Conservation (phyloP, 2,329 filamentous ascomycete genomes). For the Cladosporium colombiae region DNA sequence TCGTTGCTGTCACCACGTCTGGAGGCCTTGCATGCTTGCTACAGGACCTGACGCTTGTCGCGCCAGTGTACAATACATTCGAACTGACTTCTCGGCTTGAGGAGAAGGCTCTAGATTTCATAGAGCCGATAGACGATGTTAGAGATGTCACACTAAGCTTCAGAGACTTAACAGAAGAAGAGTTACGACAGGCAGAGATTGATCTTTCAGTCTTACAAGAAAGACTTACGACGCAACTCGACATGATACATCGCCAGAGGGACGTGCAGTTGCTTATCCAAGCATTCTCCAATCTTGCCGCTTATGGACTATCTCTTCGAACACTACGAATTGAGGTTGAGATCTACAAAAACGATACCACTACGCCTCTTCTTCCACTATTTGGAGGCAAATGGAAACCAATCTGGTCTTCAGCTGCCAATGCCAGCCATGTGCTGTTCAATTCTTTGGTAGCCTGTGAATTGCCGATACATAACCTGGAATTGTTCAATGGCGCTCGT, state of each 20-base stretch:
- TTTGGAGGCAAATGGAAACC: constrained; percentile 1
- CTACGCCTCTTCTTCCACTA: constrained; percentile 5
- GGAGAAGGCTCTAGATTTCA: neutral
- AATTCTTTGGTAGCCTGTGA: neutral
- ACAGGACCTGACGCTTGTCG: constrained; percentile 15
- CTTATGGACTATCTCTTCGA: neutral
- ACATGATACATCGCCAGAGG: neutral
- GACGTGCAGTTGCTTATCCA: neutral
- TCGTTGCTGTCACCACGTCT: constrained; percentile 11
- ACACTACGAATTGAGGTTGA: neutral
- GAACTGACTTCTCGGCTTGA: constrained; percentile 1
- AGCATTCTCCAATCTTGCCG: constrained; percentile 7
- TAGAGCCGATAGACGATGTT: neutral
- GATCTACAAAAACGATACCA: constrained; percentile 2
- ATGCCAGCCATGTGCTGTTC: neutral
- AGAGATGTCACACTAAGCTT: neutral
- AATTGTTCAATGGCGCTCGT: constrained; percentile 3
- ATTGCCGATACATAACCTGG: constrained; percentile 5
- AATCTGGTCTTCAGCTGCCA: constrained; percentile 1
- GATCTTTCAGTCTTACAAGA: neutral
- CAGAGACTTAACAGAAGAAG: neutral
- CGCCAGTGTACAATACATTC: constrained; percentile 10
- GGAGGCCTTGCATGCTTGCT: constrained; percentile 2
- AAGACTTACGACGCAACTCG: neutral
- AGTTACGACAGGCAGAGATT: neutral